These are phyloP conservation scores for Torulaspora quercuum DNA, from an alignment of 805 yeast species.

Conservation along the genomic window DNA sequence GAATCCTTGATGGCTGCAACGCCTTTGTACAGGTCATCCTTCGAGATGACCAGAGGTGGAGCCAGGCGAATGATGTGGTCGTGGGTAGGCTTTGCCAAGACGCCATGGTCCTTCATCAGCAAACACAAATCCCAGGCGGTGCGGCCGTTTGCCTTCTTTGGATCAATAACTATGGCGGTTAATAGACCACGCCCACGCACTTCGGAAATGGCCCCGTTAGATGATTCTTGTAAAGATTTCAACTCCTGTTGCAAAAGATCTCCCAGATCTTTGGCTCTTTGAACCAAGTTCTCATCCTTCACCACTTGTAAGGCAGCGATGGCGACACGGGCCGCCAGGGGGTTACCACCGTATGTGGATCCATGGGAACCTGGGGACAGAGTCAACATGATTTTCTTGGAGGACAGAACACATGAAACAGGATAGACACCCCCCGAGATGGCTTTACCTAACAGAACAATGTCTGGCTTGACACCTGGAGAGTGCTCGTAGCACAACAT, in stretches of 20 bases:
- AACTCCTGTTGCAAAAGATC: constrained; percentile 60
- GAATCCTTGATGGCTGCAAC: constrained; percentile 56
- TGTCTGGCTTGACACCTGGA: constrained; percentile 75
- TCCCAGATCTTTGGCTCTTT: constrained; percentile 73
- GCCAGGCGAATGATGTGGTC: constrained; percentile 94
- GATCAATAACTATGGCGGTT: constrained; percentile 88
- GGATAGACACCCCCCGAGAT: constrained; percentile 93
- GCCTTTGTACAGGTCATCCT: constrained; percentile 81
- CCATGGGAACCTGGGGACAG: constrained; percentile 96
- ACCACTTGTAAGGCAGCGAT: constrained; percentile 91
- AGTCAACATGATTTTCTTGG: constrained; percentile 84
- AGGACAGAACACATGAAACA: constrained; percentile 85
- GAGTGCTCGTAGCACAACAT: constrained; percentile 89
- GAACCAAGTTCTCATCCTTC: constrained; percentile 78
- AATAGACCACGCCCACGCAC: constrained; percentile 84
- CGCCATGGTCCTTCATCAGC: constrained; percentile 82
- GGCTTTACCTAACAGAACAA: constrained; percentile 89
- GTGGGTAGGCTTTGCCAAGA: constrained; percentile 94
- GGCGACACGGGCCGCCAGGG: constrained; percentile 88
- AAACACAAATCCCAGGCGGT: constrained; percentile 96
- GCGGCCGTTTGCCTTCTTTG: constrained; percentile 76
- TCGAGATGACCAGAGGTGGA: constrained; percentile 88
- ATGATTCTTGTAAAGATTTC: constrained; percentile 48
- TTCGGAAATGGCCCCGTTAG: constrained; percentile 53
- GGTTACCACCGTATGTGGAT: constrained; percentile 97